Base-by-base conservation (phyloP, 306 rosid species). In the Astragalus glycyphyllos region DNA sequence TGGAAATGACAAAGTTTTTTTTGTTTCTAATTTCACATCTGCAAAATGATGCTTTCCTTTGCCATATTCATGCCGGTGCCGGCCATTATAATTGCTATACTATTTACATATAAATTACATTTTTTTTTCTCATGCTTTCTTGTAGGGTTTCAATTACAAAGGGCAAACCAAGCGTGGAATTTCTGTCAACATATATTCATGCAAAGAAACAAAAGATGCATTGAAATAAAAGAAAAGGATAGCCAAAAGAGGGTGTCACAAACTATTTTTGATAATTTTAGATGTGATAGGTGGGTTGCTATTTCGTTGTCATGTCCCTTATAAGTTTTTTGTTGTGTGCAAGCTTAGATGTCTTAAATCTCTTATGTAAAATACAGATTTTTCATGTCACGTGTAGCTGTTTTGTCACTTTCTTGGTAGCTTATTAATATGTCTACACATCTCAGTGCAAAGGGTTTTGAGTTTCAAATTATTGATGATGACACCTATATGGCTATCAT, bases 161-260 rank as follows among this genome's bases (percentile, higher is more conserved):
- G 69, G 44, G 34, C 10, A 17, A 71, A 29, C n/a, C 61, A 67
- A 49, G 11, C 41, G 8, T 10, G 17, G 71, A 10, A 23, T 62
- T 53, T 20, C 45, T 51, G n/a, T 71, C 65, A 58, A 58, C 45
- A 55, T 31, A 41, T 58, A 17, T 66, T 79, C 79, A 41, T 73
- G 49, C 64, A 48, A 29, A 16, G 34, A 20, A 58, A 50, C 45
- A 54, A 60, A 61, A 5, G 5, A 11, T 35, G 58, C 4, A 37
- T 67, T 17, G 60, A 42, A 58, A 38, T 48, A 35, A 72, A 58
- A 17, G 68, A 71, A 58, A 45, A 46, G 65, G n/a, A 60, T 61
- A 15, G 32, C 10, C 53, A 8, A 17, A 17, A 47, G 38, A 10
- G 35, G 58, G 58, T 41, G 50, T 26, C 4, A 4, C 5, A 8